These are phyloP conservation scores for Acanthochlamys bracteata DNA, from an alignment of 106 monocot species.

Conservation along the genomic window DNA sequence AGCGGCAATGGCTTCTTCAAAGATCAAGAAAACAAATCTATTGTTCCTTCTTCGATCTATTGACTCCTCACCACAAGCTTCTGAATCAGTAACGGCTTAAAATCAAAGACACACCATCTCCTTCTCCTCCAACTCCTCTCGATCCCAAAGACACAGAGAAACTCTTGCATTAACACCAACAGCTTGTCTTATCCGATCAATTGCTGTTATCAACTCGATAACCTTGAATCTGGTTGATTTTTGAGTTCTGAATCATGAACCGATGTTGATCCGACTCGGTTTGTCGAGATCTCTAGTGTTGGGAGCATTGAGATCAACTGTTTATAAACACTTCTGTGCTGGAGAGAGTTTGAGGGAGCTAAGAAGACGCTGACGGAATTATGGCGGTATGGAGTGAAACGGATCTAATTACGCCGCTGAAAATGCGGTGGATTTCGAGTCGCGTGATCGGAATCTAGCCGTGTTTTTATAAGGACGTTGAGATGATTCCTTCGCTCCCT, in stretches of 20 bases:
- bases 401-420: constrained; percentile 79
- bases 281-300: constrained; percentile 17
- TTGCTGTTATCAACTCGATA: constrained; percentile 36
- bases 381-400: constrained; percentile 48
- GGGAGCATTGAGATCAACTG: constrained; percentile 38
- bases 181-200: constrained; percentile 22
- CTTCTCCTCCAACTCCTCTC: too few species aligned
- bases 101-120: too few species aligned
- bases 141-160: constrained; percentile 42
- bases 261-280: constrained; percentile 21
- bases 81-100: too few species aligned
- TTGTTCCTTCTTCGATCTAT: too few species aligned
- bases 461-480: constrained; percentile 59
- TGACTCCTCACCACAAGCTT: too few species aligned
- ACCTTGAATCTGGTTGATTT: too few species aligned
- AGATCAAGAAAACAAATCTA: too few species aligned
- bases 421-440: constrained; percentile 52
- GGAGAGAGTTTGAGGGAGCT: constrained; percentile 56
- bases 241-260: constrained; percentile 35
- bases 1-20: too few species aligned
- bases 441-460: constrained; percentile 51
- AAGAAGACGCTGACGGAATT: constrained; percentile 35
- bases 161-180: constrained; percentile 46
- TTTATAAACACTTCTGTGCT: constrained; percentile 73
- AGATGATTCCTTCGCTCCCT: constrained; percentile 48